Evolutionary conservation across 2,329 filamentous ascomycete genomes (phyloP).

Genomic region (Aspergillus latus): DNA sequence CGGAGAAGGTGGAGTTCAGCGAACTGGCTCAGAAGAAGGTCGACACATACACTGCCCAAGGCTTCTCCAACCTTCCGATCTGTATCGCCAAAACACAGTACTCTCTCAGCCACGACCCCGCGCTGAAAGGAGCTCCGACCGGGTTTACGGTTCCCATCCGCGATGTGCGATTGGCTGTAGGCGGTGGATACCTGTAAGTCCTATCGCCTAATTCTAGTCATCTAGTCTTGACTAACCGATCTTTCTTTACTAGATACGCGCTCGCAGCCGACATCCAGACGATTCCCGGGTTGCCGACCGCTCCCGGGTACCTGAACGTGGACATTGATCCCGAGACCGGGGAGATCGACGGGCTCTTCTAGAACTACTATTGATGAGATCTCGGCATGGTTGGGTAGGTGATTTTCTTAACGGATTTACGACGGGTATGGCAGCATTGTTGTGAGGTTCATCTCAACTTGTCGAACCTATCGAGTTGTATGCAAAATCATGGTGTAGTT

Average conservation of each 20-base stretch:
- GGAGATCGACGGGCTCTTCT: constrained; percentile 87
- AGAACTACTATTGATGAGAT: constrained; percentile 33
- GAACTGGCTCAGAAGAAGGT: constrained; percentile 95
- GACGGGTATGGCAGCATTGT: constrained; percentile 8
- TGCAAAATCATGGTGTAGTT: constrained; percentile 1
- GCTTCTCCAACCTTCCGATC: constrained; percentile 88
- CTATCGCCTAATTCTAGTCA: not conserved
- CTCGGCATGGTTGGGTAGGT: not conserved
- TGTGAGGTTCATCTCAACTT: constrained; percentile 17
- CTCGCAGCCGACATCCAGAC: constrained; percentile 97
- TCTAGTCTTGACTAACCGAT: constrained; percentile 35
- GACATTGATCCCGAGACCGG: constrained; percentile 79
- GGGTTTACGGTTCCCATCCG: constrained; percentile 94
- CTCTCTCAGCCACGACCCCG: constrained; percentile 87
- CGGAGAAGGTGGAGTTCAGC: constrained; percentile 83
- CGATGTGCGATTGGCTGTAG: constrained; percentile 90
- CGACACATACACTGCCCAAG: constrained; percentile 88
- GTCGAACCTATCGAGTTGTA: constrained; percentile 7
- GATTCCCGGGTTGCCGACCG: constrained; percentile 91
- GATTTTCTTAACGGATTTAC: not conserved
- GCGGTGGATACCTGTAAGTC: constrained; percentile 83
- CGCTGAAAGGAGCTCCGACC: constrained; percentile 89
- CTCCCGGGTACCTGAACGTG: constrained; percentile 92
- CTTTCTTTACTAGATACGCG: constrained; percentile 63
- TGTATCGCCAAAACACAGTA: constrained; percentile 99